These are phyloP conservation scores for Dillenia turbinata DNA, from an alignment of 164 flowering plant species.

Conservation along the genomic window DNA sequence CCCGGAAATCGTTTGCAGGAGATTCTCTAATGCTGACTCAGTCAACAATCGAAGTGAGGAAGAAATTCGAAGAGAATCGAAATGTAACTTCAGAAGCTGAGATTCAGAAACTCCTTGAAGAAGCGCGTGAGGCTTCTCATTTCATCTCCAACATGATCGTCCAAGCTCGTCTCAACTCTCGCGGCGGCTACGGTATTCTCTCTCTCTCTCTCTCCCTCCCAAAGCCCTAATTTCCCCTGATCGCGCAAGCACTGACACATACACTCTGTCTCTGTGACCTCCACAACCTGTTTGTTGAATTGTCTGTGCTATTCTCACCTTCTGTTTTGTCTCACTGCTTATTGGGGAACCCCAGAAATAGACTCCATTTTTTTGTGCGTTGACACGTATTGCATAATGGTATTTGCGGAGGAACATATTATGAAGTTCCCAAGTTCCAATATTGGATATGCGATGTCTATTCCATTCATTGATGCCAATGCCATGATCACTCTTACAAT, in stretches of 20 bases:
- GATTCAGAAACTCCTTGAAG: conserved; percentile 50
- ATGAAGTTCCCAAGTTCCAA: no score
- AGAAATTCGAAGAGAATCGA: conserved; percentile 78
- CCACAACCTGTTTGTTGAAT: conserved; percentile 25
- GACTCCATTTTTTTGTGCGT: not conserved
- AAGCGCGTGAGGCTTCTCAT: conserved; percentile 74
- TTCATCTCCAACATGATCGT: conserved; percentile 88
- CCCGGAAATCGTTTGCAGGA: conserved; percentile 73
- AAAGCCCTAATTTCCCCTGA: not conserved
- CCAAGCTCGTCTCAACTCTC: conserved; percentile 68
- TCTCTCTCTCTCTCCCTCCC: not conserved
- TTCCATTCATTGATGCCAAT: no score
- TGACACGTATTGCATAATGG: not conserved
- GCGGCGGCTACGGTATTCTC: conserved; percentile 69
- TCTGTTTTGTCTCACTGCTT: not conserved
- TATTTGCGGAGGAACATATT: no score
- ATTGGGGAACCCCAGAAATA: not conserved
- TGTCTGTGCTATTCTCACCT: conserved; percentile 8
- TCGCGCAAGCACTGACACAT: not conserved
- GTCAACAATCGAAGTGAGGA: conserved; percentile 62
- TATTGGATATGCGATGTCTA: no score
- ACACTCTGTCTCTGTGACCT: not conserved
- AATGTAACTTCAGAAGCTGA: conserved; percentile 52
- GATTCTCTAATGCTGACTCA: conserved; percentile 60
- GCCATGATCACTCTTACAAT: no score